A percentile compares a stretch with the other conserved stretches of the same genome.
phyloP scores from a whole-genome alignment of 2,329 filamentous ascomycete genomes.

The Falciphora oryzae region DNA sequence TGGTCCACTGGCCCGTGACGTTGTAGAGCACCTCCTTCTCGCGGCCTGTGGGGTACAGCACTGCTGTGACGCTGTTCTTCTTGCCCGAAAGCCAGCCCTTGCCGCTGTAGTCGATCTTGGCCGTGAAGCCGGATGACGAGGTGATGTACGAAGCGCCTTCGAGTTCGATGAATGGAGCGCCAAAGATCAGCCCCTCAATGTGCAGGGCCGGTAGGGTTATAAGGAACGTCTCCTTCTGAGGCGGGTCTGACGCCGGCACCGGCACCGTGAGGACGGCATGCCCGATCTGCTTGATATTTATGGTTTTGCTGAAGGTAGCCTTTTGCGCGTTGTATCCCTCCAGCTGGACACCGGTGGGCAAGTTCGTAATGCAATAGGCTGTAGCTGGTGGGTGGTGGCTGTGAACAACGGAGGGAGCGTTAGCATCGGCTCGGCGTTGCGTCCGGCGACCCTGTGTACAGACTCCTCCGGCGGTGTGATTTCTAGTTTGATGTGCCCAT shows the following conservation, averaged over 20 bases:
- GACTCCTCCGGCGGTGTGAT: too few species aligned
- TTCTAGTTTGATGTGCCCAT: conserved; percentile 13
- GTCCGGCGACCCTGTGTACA: background rate
- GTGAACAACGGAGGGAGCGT: background rate
- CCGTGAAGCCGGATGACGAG: conserved; percentile 78
- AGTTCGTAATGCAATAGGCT: conserved; percentile 87
- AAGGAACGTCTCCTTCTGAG: conserved; percentile 64
- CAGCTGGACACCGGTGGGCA: conserved; percentile 71
- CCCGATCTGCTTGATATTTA: conserved; percentile 91
- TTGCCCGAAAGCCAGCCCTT: conserved; percentile 94
- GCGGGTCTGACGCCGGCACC: conserved; percentile 23
- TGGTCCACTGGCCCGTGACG: conserved; percentile 87
- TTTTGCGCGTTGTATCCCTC: conserved; percentile 95
- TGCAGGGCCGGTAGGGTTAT: conserved; percentile 89
- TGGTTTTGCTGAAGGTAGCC: conserved; percentile 87
- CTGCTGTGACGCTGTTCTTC: conserved; percentile 83
- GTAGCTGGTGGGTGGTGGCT: conserved; percentile 92
- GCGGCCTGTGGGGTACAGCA: conserved; percentile 62
- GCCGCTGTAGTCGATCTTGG: conserved; percentile 88
- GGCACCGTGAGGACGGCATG: conserved; percentile 79
- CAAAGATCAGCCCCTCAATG: conserved; percentile 86
- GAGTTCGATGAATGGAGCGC: conserved; percentile 84
- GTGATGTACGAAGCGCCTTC: conserved; percentile 80
- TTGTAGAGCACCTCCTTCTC: conserved; percentile 74
- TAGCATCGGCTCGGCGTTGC: background rate